phyloP scores from a whole-genome alignment of 148 eudicot genomes.

The Fagopyrum tataricum region DNA sequence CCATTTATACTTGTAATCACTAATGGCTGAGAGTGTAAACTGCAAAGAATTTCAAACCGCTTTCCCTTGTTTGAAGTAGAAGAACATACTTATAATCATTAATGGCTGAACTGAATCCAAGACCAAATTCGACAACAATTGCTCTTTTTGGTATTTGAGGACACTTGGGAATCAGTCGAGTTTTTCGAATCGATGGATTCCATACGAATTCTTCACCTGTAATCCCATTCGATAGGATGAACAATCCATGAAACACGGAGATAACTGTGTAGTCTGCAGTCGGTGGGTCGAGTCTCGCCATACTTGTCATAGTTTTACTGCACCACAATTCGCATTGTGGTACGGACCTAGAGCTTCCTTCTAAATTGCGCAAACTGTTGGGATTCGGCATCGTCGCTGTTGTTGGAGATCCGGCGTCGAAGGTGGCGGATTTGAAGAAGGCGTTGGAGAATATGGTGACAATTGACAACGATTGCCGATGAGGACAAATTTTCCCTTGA shows the following conservation, averaged over 20 bases:
- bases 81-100: neutral
- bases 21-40: neutral
- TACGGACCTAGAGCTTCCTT: too few species aligned
- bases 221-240: too few species aligned
- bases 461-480: too few species aligned
- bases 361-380: neutral
- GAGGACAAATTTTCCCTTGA: too few species aligned
- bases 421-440: too few species aligned
- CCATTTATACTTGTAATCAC: too few species aligned
- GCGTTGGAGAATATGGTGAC: too few species aligned
- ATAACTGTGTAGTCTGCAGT: too few species aligned
- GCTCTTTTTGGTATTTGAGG: neutral
- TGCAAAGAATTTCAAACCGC: neutral
- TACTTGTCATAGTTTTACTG: neutral
- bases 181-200: neutral
- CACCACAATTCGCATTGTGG: neutral
- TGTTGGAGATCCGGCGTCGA: too few species aligned
- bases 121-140: neutral
- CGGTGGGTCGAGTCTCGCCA: too few species aligned
- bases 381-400: neutral
- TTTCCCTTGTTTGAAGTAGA: neutral
- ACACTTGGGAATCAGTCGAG: neutral
- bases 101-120: neutral
- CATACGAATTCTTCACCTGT: neutral
- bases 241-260: neutral